Percentiles rank a stretch among this genome's conserved stretches.
Evolutionary conservation across 495 filamentous ascomycete genomes (phyloP).

Genomic region (Letharia columbiana): DNA sequence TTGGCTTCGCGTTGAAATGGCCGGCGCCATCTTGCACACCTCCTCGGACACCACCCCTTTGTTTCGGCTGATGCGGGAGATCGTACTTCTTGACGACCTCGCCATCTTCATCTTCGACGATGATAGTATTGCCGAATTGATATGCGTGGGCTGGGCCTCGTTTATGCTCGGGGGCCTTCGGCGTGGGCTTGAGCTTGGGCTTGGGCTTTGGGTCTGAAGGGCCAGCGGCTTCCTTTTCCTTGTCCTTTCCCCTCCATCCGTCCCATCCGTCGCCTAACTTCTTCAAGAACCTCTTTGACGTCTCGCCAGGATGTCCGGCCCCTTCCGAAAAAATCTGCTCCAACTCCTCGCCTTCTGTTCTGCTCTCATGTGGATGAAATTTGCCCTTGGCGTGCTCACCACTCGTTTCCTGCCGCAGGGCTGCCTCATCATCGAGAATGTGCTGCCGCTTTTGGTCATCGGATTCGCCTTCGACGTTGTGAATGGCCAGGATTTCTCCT

Average conservation of each 20-base stretch:
- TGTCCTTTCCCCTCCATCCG: conserved; percentile 30
- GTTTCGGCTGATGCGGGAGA: conserved; percentile 47
- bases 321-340: conserved; percentile 32
- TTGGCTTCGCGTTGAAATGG: conserved; percentile 35
- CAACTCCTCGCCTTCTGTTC: conserved; percentile 37
- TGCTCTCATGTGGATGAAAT: conserved; percentile 38
- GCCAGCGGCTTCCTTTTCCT: conserved; percentile 17
- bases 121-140: conserved; percentile 93
- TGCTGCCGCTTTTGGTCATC: conserved; percentile 41
- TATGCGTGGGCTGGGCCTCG: conserved; percentile 76
- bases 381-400: conserved; percentile 37
- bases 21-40: conserved; percentile 39
- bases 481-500: conserved; percentile 67
- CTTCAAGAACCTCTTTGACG: conserved; percentile 29
- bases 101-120: conserved; percentile 95
- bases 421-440: conserved; percentile 50
- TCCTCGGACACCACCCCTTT: conserved; percentile 26
- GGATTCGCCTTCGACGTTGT: conserved; percentile 38
- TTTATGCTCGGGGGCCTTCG: conserved; percentile 26
- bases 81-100: conserved; percentile 97
- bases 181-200: too few relatives aligned
- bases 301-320: conserved; percentile 28
- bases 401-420: conserved; percentile 49
- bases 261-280: conserved; percentile 34
- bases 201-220: conserved; percentile 22